phyloP scores from a whole-genome alignment of 768 basidiomycete genomes.

The Russula brevipes region DNA sequence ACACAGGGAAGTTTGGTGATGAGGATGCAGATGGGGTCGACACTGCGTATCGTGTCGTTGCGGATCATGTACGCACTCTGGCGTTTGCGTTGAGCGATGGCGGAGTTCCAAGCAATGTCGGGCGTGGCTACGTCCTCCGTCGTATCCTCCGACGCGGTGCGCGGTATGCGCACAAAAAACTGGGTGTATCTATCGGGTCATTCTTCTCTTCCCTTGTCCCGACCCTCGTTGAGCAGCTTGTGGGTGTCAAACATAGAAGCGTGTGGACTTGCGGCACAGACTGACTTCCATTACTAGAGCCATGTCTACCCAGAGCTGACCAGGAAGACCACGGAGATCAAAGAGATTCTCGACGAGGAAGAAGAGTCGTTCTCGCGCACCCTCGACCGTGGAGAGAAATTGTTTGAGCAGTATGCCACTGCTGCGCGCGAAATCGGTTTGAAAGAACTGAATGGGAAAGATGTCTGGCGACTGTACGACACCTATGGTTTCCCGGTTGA shows the following conservation, averaged over 20 bases:
- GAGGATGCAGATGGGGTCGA: constrained; percentile 95
- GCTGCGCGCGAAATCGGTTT: constrained; percentile 57
- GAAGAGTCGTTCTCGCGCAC: constrained; percentile 98
- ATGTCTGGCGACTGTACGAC: constrained; percentile 97
- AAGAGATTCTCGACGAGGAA: constrained; percentile 95
- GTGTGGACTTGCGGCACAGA: neutral
- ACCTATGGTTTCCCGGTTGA: constrained; percentile 99
- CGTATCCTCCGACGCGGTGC: constrained; percentile 90
- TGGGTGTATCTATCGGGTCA: constrained; percentile 84
- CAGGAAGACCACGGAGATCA: constrained; percentile 74
- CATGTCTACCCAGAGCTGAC: constrained; percentile 90
- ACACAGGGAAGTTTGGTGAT: constrained; percentile 87
- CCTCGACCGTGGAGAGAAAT: constrained; percentile 90
- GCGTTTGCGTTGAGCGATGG: constrained; percentile 96
- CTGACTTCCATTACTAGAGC: constrained; percentile 45
- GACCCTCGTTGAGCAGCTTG: constrained; percentile 84
- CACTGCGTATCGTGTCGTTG: constrained; percentile 95
- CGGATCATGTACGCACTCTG: constrained; percentile 93
- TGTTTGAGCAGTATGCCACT: constrained; percentile 84
- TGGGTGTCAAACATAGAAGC: constrained; percentile 33
- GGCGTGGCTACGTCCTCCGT: constrained; percentile 94
- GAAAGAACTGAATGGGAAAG: constrained; percentile 75
- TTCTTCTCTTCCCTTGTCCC: constrained; percentile 95
- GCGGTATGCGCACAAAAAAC: constrained; percentile 93
- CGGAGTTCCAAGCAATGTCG: constrained; percentile 93